Conservation (phyloP, 768 basidiomycete species). For the Termitomyces sp. region DNA sequence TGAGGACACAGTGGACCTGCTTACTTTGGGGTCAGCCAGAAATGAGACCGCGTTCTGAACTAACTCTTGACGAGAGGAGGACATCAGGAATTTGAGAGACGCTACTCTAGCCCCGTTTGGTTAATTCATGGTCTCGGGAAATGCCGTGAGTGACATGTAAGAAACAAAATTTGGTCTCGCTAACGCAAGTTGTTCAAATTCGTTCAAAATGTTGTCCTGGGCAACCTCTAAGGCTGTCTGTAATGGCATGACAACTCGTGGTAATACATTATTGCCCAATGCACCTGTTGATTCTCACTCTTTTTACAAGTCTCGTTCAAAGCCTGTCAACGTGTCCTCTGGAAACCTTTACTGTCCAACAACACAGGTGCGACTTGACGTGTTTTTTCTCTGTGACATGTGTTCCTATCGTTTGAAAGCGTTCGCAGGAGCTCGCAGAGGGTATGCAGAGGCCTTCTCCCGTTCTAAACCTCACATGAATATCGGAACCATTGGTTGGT, state of each 20-base stretch:
- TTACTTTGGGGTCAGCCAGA: constrained; percentile 79
- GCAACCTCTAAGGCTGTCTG: constrained; percentile 47
- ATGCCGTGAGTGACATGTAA: constrained; percentile 14
- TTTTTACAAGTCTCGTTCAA: constrained; percentile 21
- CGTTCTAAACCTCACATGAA: constrained; percentile 91
- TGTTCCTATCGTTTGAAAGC: not conserved
- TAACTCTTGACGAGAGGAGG: constrained; percentile 60
- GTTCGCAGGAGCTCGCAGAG: constrained; percentile 48
- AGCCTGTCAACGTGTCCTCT: constrained; percentile 33
- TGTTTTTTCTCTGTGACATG: not conserved
- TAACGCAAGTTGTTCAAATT: constrained; percentile 9
- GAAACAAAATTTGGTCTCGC: constrained; percentile 16
- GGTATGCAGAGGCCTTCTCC: constrained; percentile 77
- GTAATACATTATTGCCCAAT: constrained; percentile 25
- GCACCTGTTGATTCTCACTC: not conserved
- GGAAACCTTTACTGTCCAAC: constrained; percentile 20
- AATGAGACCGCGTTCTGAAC: constrained; percentile 82
- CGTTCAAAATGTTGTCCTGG: constrained; percentile 46
- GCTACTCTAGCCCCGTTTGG: constrained; percentile 15
- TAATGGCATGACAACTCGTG: constrained; percentile 42
- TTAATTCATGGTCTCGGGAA: constrained; percentile 19
- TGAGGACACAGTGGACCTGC: not conserved
- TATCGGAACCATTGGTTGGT: constrained; percentile 74
- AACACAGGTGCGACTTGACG: constrained; percentile 26
- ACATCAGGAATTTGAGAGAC: constrained; percentile 16